Conservation (phyloP, 257 asterid species). For the Fraxinus pennsylvanica region DNA sequence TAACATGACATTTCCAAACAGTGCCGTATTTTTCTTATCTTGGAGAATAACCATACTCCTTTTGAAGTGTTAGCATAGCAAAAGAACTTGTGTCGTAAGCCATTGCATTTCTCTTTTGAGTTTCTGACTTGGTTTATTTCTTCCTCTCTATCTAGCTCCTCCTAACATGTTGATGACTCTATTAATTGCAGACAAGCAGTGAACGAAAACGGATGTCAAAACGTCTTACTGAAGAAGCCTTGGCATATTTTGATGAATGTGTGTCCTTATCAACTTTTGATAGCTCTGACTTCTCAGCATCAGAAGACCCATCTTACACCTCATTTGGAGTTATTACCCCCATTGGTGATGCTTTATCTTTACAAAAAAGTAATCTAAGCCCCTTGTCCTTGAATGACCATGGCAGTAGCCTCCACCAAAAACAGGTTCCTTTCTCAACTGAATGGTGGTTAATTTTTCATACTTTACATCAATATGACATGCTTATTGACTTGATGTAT, state of each 20-base stretch:
- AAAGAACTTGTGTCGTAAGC: not conserved
- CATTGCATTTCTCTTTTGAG: not conserved
- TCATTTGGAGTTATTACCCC: conserved; percentile 39
- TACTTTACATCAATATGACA: not conserved
- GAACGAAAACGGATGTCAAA: conserved; percentile 76
- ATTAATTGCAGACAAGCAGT: conserved; percentile 67
- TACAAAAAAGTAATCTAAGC: conserved; percentile 40
- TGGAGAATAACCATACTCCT: not conserved
- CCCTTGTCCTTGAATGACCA: conserved; percentile 30
- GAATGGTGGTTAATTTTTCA: conserved; percentile 7
- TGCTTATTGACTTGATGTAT: not conserved
- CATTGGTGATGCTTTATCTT: conserved; percentile 28
- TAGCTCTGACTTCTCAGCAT: conserved; percentile 94
- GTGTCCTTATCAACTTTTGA: conserved; percentile 91
- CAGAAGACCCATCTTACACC: conserved; percentile 63
- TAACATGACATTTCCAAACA: not conserved
- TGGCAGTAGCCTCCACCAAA: conserved; percentile 33
- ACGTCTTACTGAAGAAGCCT: conserved; percentile 87
- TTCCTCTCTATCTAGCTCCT: not conserved
- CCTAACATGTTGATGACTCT: conserved; percentile 21
- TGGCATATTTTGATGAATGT: conserved; percentile 90
- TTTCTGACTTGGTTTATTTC: not conserved
- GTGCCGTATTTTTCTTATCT: not conserved
- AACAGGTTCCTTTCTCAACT: conserved; percentile 49
- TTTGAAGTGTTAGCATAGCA: not conserved